These are phyloP conservation scores for Diaporthe citriasiana DNA, from an alignment of 2,329 filamentous ascomycete genomes.

Conservation along the genomic window DNA sequence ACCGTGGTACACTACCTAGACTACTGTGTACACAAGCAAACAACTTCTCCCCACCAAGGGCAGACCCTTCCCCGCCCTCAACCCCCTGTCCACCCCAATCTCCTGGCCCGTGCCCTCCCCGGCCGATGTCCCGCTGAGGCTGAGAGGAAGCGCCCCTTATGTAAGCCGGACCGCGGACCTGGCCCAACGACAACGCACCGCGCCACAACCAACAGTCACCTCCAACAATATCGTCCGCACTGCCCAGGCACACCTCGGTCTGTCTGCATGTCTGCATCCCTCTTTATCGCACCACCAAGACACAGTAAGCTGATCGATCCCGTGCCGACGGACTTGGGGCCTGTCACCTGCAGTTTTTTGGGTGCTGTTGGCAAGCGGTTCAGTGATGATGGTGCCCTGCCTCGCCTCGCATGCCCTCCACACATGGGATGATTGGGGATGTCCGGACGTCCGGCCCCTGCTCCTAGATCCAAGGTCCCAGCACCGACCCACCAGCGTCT, in stretches of 20 bases:
- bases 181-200: constrained; percentile 42
- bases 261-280: constrained; percentile 2
- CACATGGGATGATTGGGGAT: constrained; percentile 42
- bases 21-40: background rate
- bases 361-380: constrained; percentile 20
- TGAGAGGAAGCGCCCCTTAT: constrained; percentile 33
- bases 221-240: background rate
- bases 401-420: constrained; percentile 26
- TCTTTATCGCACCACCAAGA: background rate
- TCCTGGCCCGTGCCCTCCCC: constrained; percentile 20
- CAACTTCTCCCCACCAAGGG: background rate
- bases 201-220: background rate
- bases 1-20: background rate
- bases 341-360: constrained; percentile 12
- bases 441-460: constrained; percentile 40
- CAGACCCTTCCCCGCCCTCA: background rate
- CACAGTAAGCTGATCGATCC: constrained; percentile 30
- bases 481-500: constrained; percentile 35
- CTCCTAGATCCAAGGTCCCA: constrained; percentile 27
- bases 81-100: constrained; percentile 11
- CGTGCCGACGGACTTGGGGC: constrained; percentile 21
- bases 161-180: constrained; percentile 33
- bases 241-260: constrained; percentile 24
- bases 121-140: constrained; percentile 33
- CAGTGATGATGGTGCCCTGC: constrained; percentile 27